Conservation (phyloP, 2,329 filamentous ascomycete genomes). For the Tolypocladium nubicola region DNA sequence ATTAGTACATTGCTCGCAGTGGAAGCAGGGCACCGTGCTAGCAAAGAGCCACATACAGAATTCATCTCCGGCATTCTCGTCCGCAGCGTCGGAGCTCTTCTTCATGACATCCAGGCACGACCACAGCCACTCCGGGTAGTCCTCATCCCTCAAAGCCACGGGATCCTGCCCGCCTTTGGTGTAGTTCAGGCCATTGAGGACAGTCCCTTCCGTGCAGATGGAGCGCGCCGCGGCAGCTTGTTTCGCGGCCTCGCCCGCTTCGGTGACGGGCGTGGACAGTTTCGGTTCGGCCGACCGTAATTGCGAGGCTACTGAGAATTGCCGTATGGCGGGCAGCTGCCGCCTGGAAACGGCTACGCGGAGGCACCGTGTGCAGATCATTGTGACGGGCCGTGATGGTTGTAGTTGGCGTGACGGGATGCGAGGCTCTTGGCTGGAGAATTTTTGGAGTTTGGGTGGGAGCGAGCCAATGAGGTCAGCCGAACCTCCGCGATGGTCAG, state of each 20-base stretch:
- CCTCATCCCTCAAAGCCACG: slow-evolving; percentile 60
- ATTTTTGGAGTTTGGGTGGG: slow-evolving; percentile 2
- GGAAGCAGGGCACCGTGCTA: neutral
- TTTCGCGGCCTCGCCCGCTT: slow-evolving; percentile 19
- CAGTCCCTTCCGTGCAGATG: slow-evolving; percentile 55
- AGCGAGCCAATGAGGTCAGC: slow-evolving; percentile 13
- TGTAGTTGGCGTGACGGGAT: neutral
- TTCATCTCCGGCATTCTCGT: slow-evolving; percentile 55
- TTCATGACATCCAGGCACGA: slow-evolving; percentile 53
- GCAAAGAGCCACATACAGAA: slow-evolving; percentile 53
- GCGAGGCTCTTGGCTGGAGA: slow-evolving; percentile 3
- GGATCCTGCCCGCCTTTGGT: slow-evolving; percentile 64
- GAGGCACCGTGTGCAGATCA: slow-evolving; percentile 39
- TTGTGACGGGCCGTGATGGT: slow-evolving; percentile 13
- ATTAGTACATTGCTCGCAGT: neutral
- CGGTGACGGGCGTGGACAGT: slow-evolving; percentile 23
- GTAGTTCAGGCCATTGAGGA: slow-evolving; percentile 67
- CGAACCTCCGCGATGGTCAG: slow-evolving; percentile 13
- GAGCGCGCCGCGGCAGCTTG: slow-evolving; percentile 25
- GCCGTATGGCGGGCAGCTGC: slow-evolving; percentile 19
- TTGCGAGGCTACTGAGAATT: slow-evolving; percentile 29
- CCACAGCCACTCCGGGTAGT: slow-evolving; percentile 79
- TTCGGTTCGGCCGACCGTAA: slow-evolving; percentile 25
- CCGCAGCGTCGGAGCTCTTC: slow-evolving; percentile 36
- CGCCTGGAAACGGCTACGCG: slow-evolving; percentile 26